Evolutionary conservation across 2,329 filamentous ascomycete genomes (phyloP).

Genomic region (Scedosporium minutisporum): DNA sequence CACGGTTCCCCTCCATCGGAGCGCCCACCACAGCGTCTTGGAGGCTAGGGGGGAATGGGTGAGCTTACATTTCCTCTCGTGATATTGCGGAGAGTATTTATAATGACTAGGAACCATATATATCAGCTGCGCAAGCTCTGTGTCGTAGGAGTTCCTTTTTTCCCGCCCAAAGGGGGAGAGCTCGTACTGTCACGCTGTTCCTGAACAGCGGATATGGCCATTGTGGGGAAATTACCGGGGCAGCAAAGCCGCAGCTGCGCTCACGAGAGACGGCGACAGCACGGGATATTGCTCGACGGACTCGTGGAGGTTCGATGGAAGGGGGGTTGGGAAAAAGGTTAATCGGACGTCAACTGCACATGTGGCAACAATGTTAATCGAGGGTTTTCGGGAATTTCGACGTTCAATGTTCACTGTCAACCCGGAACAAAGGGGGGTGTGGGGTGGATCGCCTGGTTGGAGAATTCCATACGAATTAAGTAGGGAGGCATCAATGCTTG

Average conservation of each 20-base stretch:
- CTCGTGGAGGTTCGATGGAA: background rate
- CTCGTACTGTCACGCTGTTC: constrained; percentile 53
- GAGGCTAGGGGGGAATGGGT: background rate
- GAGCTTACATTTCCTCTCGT: constrained; percentile 67
- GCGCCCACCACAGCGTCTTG: background rate
- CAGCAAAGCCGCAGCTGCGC: constrained; percentile 3
- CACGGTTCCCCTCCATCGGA: background rate
- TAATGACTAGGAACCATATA: constrained; percentile 39
- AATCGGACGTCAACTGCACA: background rate
- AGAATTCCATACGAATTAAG: too few species aligned
- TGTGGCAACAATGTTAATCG: background rate
- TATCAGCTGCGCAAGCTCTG: constrained; percentile 21
- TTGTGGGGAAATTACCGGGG: constrained; percentile 36
- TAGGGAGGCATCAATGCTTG: too few species aligned
- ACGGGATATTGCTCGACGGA: background rate
- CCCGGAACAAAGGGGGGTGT: background rate
- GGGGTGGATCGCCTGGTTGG: background rate
- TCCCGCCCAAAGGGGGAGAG: background rate
- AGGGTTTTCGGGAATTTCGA: background rate
- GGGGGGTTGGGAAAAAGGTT: background rate
- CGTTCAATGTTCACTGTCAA: background rate
- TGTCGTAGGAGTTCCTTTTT: background rate
- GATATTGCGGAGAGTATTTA: constrained; percentile 65
- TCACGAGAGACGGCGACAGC: background rate
- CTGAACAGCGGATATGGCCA: constrained; percentile 78